A percentile compares a stretch with the other conserved stretches of the same genome.
phyloP scores from a whole-genome alignment of 2,329 filamentous ascomycete genomes.

The Trichoderma oligosporum region DNA sequence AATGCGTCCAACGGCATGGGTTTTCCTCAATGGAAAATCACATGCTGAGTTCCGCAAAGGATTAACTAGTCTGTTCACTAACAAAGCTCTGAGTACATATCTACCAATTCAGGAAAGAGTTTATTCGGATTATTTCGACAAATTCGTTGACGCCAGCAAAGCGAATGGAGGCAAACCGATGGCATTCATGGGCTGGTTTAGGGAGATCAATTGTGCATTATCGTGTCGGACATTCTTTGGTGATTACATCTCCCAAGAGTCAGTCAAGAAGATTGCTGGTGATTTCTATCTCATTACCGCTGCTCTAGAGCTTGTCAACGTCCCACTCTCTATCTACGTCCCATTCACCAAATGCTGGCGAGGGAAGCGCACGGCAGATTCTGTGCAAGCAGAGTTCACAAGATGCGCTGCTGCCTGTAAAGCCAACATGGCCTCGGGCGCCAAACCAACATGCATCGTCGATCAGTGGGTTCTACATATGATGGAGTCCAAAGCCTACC shows the following conservation, averaged over 20 bases:
- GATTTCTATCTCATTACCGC: slow-evolving; percentile 10
- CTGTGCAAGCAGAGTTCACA: background rate
- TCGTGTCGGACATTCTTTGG: slow-evolving; percentile 14
- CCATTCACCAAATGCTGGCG: slow-evolving; percentile 9
- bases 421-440: slow-evolving; percentile 8
- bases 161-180: background rate
- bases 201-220: slow-evolving; percentile 10
- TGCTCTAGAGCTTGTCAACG: slow-evolving; percentile 10
- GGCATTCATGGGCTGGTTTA: slow-evolving; percentile 1
- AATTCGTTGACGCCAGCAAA: slow-evolving; percentile 5
- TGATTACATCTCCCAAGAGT: slow-evolving; percentile 10
- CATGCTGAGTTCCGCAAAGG: slow-evolving; percentile 10
- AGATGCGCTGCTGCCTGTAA: slow-evolving; percentile 9
- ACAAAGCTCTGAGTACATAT: slow-evolving; percentile 10
- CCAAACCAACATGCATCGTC: slow-evolving; percentile 3
- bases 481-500: background rate
- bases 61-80: slow-evolving; percentile 4
- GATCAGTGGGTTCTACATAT: slow-evolving; percentile 12
- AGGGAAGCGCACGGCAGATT: slow-evolving; percentile 3
- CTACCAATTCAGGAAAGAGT: slow-evolving; percentile 7
- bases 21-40: slow-evolving; percentile 10
- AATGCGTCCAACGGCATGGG: slow-evolving; percentile 15
- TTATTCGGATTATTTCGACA: slow-evolving; percentile 7
- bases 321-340: slow-evolving; percentile 3
- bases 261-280: slow-evolving; percentile 7